Conservation (phyloP, 805 yeast genomes). For the Sugiyamaella floridensis region DNA sequence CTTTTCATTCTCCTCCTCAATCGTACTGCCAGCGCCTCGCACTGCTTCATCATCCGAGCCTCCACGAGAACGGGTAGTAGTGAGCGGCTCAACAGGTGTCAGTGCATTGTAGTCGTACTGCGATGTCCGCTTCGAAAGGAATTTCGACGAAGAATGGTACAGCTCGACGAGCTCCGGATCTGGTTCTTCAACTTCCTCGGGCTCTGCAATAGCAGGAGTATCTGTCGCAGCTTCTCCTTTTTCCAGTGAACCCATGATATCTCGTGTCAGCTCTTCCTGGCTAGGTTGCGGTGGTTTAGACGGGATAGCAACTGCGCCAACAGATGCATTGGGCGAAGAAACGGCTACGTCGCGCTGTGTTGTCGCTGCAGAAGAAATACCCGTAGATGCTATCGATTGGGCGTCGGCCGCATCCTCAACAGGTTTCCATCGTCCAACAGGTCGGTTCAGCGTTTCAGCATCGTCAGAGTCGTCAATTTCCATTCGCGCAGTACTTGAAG, state of each 20-base stretch:
- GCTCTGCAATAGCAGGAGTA: conserved; percentile 2
- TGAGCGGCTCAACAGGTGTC: conserved; percentile 21
- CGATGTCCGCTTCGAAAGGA: conserved; percentile 26
- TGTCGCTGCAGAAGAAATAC: not conserved
- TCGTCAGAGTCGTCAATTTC: conserved; percentile 2
- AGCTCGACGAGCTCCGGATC: conserved; percentile 30
- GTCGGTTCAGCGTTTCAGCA: not conserved
- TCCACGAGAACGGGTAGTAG: conserved; percentile 18
- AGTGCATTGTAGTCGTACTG: conserved; percentile 19
- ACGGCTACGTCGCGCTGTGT: not conserved
- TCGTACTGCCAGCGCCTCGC: not conserved
- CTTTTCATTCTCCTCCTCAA: not conserved
- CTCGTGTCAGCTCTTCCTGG: conserved; percentile 11
- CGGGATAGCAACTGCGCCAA: not conserved
- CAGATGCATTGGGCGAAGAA: not conserved
- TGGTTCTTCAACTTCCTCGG: conserved; percentile 9
- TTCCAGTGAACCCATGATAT: conserved; percentile 13
- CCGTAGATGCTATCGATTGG: not conserved
- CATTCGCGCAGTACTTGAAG: not conserved
- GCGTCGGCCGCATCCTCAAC: conserved; percentile 4
- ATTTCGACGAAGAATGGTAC: conserved; percentile 26
- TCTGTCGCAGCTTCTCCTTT: conserved; percentile 1
- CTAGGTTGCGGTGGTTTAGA: not conserved
- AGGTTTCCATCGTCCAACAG: conserved; percentile 16
- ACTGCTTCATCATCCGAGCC: conserved; percentile 6